Base-by-base conservation (phyloP, 495 filamentous ascomycete species). In the Hypoxylon rickii region DNA sequence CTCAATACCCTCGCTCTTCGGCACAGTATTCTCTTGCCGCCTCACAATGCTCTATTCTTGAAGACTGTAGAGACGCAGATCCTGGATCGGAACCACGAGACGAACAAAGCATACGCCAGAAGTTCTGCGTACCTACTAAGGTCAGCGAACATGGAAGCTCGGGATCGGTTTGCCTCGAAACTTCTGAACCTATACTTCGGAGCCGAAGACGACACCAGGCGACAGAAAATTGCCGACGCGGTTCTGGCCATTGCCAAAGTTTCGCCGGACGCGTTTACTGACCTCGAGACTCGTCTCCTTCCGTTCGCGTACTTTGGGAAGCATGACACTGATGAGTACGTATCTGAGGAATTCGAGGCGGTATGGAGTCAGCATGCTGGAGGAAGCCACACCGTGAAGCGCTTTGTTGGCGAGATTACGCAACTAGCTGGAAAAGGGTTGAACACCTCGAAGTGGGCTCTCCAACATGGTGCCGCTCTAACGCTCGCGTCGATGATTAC, bases 281-380 rank as follows among this genome's bases (percentile, higher is more conserved):
- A 85, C 4, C 75, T 96, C 32, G 88, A 92, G 40, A 72, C 83
- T 0, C 80, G 82, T 1, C 81, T 92, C 2, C 71, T 97, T 15
- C 94, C 94, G 0, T 91, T 98, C 59, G 82, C 92, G 4, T 98
- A 94, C 64, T 75, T 96, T 7, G 89, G 82, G 12, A 92, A 92
- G 63, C 86, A 96, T 67, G 93, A 97, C 65, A 81, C 81, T 3
- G 83, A 92, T 53, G 86, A 89, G 18, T 84, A 88, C 48, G 89
- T 92, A 13, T 80, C 79, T 24, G 84, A 87, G 53, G 76, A 82
- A 10, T 95, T 93, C 56, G 81, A 84, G 29, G 88, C 91, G 41
- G 89, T 88, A 0, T 98, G 94, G 94, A 81, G 80, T 31, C 89
- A 96, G 51, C 92, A 92, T 65, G 92, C 93, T 1, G 92, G 91